Percentiles rank a stretch among this genome's conserved stretches.
These are phyloP conservation scores for Elaphomyces granulatus DNA, from an alignment of 495 filamentous ascomycete genomes.

Conservation along the genomic window DNA sequence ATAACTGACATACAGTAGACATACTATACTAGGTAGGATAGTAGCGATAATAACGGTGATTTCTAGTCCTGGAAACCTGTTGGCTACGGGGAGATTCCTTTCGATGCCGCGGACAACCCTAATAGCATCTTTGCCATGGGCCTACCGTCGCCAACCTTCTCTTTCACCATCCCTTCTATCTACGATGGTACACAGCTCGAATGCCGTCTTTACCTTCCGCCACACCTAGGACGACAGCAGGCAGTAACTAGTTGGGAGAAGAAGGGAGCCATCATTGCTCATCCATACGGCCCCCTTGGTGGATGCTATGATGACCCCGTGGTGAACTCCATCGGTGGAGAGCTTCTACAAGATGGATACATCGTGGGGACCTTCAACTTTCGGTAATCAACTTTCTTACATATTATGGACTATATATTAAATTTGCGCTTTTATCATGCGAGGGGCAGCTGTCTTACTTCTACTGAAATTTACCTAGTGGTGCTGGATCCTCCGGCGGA, in stretches of 20 bases:
- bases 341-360: constrained; percentile 52
- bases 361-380: constrained; percentile 89
- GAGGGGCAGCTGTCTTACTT: no score
- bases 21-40: no score
- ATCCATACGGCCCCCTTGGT: constrained; percentile 81
- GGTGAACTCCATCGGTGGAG: constrained; percentile 45
- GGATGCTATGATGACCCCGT: constrained; percentile 74
- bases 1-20: no score
- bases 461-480: no score
- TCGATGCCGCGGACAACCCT: no score
- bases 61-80: no score
- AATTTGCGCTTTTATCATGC: no score
- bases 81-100: no score
- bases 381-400: no score
- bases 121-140: no score
- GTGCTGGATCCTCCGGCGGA: constrained; percentile 59
- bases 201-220: constrained; percentile 68
- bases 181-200: constrained; percentile 60
- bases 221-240: constrained; percentile 16
- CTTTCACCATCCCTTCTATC: constrained; percentile 68
- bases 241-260: constrained; percentile 22
- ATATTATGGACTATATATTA: background rate
- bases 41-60: no score
- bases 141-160: background rate
- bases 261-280: constrained; percentile 66